Conservation (phyloP, 306 rosid genomes). For the Phaseolus lunatus region DNA sequence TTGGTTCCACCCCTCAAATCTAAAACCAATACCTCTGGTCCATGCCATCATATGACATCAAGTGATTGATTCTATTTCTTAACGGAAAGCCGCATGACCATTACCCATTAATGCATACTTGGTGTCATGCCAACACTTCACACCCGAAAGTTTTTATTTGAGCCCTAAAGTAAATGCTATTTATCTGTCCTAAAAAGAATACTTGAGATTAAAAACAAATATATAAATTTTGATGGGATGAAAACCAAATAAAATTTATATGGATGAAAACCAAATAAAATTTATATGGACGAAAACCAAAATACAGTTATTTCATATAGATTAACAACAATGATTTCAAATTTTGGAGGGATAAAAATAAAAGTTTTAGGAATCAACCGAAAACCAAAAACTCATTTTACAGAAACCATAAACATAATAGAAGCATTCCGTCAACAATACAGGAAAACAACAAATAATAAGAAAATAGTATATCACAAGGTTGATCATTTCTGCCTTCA, state of each 20-base stretch:
- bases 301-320: not conserved
- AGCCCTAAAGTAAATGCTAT: not conserved
- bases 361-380: not conserved
- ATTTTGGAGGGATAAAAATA: not conserved
- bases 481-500: constrained; percentile 7
- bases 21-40: not conserved
- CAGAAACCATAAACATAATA: not conserved
- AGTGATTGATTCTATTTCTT: not conserved
- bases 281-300: not conserved
- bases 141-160: not conserved
- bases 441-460: constrained; percentile 1
- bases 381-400: not conserved
- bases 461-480: constrained; percentile 32
- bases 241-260: not conserved
- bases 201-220: not conserved
- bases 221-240: not conserved
- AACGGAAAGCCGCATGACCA: not conserved
- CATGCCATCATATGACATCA: not conserved
- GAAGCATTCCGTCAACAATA: constrained; percentile 6
- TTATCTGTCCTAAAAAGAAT: not conserved
- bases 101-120: not conserved
- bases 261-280: not conserved
- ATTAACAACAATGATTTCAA: not conserved
- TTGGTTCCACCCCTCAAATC: not conserved
- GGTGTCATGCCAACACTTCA: not conserved